These are phyloP conservation scores for Phytophthora cajani DNA, from an alignment of 352 stramenopile genomes.

Conservation along the genomic window DNA sequence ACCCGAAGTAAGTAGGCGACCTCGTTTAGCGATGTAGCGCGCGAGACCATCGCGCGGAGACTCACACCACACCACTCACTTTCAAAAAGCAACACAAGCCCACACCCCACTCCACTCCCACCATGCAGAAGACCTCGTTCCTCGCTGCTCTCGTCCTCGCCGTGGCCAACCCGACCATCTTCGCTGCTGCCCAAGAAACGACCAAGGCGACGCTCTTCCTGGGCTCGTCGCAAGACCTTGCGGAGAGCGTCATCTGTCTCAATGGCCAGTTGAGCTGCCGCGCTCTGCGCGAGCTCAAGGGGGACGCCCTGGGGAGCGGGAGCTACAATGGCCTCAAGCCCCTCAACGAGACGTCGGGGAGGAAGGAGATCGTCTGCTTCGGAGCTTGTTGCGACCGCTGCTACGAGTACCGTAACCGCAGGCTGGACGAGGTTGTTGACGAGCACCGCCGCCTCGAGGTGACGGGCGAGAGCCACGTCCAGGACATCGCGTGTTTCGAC, in stretches of 20 bases:
- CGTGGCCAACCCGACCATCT: not conserved
- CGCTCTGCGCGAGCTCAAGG: not conserved
- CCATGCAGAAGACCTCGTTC: not conserved
- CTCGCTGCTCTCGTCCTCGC: not conserved
- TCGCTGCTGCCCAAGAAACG: not conserved
- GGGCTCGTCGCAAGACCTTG: not conserved
- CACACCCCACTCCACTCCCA: not conserved
- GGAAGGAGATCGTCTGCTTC: slow-evolving; percentile 10
- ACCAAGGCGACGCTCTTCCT: not conserved
- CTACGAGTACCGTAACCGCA: not conserved
- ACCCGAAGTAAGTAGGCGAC: too few species aligned
- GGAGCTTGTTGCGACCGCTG: slow-evolving; percentile 11
- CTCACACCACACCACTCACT: not conserved
- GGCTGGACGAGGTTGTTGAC: slow-evolving; percentile 9
- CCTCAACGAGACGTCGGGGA: not conserved
- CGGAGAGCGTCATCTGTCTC: not conserved
- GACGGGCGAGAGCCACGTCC: slow-evolving; percentile 5
- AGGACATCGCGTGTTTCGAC: slow-evolving; percentile 1
- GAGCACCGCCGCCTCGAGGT: slow-evolving; percentile 13
- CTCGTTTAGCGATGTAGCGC: too few species aligned
- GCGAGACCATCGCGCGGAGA: too few species aligned
- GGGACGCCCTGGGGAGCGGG: not conserved
- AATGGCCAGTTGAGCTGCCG: not conserved
- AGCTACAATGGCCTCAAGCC: not conserved
- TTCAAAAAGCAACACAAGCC: not conserved